phyloP scores from a whole-genome alignment of 2,329 filamentous ascomycete species.

The Blastomyces parvus region DNA sequence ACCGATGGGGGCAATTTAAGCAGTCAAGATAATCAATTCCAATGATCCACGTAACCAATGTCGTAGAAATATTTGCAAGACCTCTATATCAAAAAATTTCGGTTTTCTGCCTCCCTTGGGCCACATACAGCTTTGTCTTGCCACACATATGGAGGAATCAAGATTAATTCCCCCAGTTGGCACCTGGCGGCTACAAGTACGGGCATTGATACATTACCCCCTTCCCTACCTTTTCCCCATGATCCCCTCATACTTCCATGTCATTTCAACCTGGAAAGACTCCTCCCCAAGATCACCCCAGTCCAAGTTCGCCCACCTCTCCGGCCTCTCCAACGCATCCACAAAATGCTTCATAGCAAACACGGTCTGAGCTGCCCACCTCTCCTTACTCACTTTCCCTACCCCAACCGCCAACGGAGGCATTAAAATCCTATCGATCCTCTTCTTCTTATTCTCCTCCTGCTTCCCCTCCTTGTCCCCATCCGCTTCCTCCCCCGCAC shows the following conservation, averaged over 20 bases:
- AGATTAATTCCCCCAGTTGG: too few relatives aligned
- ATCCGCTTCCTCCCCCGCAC: conserved; percentile 28
- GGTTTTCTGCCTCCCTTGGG: too few relatives aligned
- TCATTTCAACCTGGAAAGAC: conserved; percentile 21
- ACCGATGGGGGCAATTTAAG: too few relatives aligned
- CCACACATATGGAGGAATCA: too few relatives aligned
- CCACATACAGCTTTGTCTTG: too few relatives aligned
- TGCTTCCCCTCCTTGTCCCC: conserved; percentile 27
- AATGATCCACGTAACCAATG: too few relatives aligned
- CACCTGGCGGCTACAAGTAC: too few relatives aligned
- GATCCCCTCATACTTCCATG: conserved; percentile 16
- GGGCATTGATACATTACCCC: background rate
- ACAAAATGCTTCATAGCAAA: conserved; percentile 46
- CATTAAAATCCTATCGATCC: conserved; percentile 41
- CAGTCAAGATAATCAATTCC: too few relatives aligned
- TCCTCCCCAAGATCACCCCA: conserved; percentile 28
- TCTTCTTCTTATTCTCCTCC: conserved; percentile 15
- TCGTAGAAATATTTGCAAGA: too few relatives aligned
- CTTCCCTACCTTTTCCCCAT: background rate
- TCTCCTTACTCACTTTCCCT: conserved; percentile 37
- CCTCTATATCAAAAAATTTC: too few relatives aligned
- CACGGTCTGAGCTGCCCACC: conserved; percentile 44
- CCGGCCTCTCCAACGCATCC: conserved; percentile 37
- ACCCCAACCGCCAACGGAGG: conserved; percentile 45
- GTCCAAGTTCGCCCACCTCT: conserved; percentile 34